phyloP scores from a whole-genome alignment of 192 early-diverging fungal species.

The Backusella sp. region DNA sequence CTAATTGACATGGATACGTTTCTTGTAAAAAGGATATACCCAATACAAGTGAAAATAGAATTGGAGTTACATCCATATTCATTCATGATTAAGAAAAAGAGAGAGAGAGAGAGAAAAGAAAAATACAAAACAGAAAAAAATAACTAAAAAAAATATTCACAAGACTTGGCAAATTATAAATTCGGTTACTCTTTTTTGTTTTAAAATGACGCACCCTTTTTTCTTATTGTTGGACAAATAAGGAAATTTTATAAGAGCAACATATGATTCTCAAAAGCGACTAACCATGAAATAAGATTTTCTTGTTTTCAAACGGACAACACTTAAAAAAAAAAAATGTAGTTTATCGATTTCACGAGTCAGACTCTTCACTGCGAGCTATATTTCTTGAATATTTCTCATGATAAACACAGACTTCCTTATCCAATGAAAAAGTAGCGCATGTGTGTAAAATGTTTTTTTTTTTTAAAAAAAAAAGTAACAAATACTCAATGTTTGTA shows the following conservation, averaged over 20 bases:
- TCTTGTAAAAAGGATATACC: background rate
- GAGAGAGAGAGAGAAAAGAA: background rate
- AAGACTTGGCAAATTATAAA: background rate
- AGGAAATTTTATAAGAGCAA: background rate
- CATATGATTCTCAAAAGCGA: background rate
- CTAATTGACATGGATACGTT: background rate
- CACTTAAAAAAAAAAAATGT: too few species aligned
- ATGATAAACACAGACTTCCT: too few species aligned
- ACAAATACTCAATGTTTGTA: too few species aligned
- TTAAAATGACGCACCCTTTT: conserved; percentile 1
- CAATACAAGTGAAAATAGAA: background rate
- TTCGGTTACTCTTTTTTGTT: background rate
- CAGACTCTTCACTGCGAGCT: too few species aligned
- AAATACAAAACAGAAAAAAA: background rate
- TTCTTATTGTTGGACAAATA: background rate
- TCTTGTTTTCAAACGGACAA: too few species aligned
- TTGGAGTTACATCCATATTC: background rate
- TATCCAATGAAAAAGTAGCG: too few species aligned
- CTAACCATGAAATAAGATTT: too few species aligned
- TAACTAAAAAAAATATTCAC: background rate
- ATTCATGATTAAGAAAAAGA: background rate
- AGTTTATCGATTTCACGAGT: too few species aligned
- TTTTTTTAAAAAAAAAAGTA: too few species aligned
- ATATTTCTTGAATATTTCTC: too few species aligned
- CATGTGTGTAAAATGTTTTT: too few species aligned